Percentiles rank a stretch among this genome's conserved stretches.
Conservation (phyloP, 1,284 basidiomycete species). For the Irpex lacteus region DNA sequence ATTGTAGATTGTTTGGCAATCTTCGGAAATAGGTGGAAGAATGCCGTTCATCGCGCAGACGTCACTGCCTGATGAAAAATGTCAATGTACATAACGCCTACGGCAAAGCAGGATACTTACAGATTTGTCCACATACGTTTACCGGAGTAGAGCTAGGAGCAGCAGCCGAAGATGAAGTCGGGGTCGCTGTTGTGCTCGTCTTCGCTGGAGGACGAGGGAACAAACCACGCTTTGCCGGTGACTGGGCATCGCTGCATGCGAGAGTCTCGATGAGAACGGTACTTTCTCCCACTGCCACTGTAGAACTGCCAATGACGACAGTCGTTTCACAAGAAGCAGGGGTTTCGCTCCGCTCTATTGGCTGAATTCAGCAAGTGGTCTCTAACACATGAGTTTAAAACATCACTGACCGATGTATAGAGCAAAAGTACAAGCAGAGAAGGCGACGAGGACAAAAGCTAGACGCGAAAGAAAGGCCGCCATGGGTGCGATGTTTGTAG, state of each 20-base stretch:
- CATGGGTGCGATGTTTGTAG: too few relatives aligned
- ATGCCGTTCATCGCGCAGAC: slow-evolving; percentile 15
- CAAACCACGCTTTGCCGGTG: neutral
- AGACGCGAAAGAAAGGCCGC: too few relatives aligned
- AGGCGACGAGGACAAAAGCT: neutral
- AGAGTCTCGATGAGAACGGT: neutral
- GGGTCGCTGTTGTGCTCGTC: neutral
- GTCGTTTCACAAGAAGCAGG: neutral
- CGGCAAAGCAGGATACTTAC: neutral
- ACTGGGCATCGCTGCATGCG: neutral
- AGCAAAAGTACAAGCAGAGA: neutral
- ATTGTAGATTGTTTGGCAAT: slow-evolving; percentile 19
- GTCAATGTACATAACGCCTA: too few relatives aligned
- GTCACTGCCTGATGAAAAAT: slow-evolving; percentile 13
- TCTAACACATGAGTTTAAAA: neutral
- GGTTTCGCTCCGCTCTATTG: neutral
- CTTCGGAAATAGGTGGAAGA: slow-evolving; percentile 21
- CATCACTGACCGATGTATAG: neutral
- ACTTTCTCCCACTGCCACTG: neutral
- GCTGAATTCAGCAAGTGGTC: neutral
- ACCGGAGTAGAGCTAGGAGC: neutral
- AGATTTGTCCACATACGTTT: neutral
- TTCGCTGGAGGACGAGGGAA: neutral
- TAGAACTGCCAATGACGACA: neutral
- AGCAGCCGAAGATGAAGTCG: neutral